Conservation (phyloP, 164 flowering plant genomes). For the Liriodendron chinense region DNA sequence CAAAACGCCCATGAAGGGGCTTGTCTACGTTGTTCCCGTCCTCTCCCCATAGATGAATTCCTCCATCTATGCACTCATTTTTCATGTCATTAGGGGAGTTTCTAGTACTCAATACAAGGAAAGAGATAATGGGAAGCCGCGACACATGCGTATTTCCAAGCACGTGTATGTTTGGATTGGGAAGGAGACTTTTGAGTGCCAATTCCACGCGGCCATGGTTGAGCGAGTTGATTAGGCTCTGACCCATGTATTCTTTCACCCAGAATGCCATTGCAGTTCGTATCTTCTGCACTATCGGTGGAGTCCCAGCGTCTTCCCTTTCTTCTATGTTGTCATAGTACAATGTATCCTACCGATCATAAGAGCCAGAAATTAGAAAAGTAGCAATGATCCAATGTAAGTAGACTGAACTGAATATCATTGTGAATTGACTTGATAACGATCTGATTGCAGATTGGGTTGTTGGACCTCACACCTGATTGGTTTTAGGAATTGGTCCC, state of each 20-base stretch:
- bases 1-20: constrained; percentile 73
- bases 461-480: not conserved
- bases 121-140: constrained; percentile 70
- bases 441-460: not conserved
- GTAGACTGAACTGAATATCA: not conserved
- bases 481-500: not conserved
- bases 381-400: not conserved
- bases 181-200: constrained; percentile 56
- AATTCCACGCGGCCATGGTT: constrained; percentile 33
- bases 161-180: constrained; percentile 48
- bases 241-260: constrained; percentile 80
- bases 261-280: constrained; percentile 79
- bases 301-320: constrained; percentile 83
- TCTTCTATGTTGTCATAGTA: constrained; percentile 69
- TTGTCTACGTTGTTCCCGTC: constrained; percentile 40
- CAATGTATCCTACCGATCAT: constrained; percentile 52
- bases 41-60: constrained; percentile 39
- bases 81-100: constrained; percentile 14
- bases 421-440: not conserved
- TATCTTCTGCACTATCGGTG: constrained; percentile 58
- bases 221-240: constrained; percentile 35
- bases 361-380: not conserved
- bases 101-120: constrained; percentile 41
- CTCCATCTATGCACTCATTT: not conserved
- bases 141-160: constrained; percentile 56